Conservation (phyloP, 768 basidiomycete species). For the Lanmaoa pseudosensibilis region DNA sequence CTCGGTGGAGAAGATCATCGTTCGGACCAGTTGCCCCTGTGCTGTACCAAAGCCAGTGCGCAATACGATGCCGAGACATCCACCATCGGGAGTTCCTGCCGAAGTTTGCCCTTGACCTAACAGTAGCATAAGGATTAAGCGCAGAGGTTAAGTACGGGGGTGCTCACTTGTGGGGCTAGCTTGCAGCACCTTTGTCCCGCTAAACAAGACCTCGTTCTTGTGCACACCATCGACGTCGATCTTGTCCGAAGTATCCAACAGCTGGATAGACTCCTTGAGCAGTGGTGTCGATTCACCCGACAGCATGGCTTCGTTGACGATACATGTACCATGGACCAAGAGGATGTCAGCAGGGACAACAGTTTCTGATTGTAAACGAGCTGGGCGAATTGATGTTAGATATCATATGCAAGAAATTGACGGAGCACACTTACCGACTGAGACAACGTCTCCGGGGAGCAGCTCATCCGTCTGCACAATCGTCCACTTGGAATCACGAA, state of each 20-base stretch:
- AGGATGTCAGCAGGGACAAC: constrained; percentile 92
- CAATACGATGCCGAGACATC: constrained; percentile 89
- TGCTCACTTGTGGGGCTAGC: constrained; percentile 49
- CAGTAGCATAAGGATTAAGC: neutral
- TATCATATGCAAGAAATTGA: neutral
- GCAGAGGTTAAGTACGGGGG: neutral
- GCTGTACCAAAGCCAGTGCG: constrained; percentile 97
- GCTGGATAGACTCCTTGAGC: constrained; percentile 91
- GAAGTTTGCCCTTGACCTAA: constrained; percentile 36
- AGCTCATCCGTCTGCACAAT: constrained; percentile 82
- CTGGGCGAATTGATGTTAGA: constrained; percentile 34
- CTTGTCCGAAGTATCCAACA: constrained; percentile 69
- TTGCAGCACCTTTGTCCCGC: constrained; percentile 96
- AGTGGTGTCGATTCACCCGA: constrained; percentile 98
- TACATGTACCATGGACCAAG: constrained; percentile 87
- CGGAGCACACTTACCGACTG: constrained; percentile 56
- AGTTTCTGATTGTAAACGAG: constrained; percentile 74
- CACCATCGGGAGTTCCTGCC: constrained; percentile 81
- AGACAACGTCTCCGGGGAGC: constrained; percentile 89
- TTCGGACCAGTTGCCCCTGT: constrained; percentile 94
- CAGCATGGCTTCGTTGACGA: constrained; percentile 99
- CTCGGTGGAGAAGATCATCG: constrained; percentile 99
- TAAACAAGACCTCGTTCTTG: constrained; percentile 87
- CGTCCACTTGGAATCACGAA: constrained; percentile 78
- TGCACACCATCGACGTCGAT: constrained; percentile 87